phyloP scores from a whole-genome alignment of 805 yeast genomes.

The Diddensiella transvaalensis region DNA sequence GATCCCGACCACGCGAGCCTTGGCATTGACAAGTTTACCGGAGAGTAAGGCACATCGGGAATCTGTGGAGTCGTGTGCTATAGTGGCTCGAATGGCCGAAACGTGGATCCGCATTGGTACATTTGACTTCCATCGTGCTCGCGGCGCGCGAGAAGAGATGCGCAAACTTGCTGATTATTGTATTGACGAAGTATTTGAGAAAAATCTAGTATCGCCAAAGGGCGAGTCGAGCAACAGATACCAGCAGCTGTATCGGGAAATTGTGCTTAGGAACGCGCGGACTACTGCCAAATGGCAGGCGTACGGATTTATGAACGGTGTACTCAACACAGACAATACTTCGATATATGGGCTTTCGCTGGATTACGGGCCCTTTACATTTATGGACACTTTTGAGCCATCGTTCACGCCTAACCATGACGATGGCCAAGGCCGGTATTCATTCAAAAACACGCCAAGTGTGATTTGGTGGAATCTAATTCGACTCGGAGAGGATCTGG shows the following conservation, averaged over 20 bases:
- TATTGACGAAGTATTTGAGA: constrained; percentile 56
- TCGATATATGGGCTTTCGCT: constrained; percentile 82
- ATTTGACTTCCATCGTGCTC: constrained; percentile 75
- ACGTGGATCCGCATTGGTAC: constrained; percentile 86
- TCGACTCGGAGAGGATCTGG: constrained; percentile 77
- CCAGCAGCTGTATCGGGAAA: constrained; percentile 67
- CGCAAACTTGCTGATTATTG: constrained; percentile 66
- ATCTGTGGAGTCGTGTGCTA: constrained; percentile 72
- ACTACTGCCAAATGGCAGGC: constrained; percentile 84
- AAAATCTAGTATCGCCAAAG: constrained; percentile 31
- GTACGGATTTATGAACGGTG: constrained; percentile 92
- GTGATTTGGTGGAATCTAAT: constrained; percentile 92
- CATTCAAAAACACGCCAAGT: constrained; percentile 79
- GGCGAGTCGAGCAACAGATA: constrained; percentile 50
- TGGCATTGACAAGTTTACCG: constrained; percentile 70
- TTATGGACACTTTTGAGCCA: constrained; percentile 81
- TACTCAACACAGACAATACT: constrained; percentile 90
- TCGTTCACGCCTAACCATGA: constrained; percentile 86
- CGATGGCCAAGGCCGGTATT: constrained; percentile 67
- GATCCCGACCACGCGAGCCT: constrained; percentile 82
- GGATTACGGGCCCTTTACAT: constrained; percentile 94
- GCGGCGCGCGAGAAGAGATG: constrained; percentile 64
- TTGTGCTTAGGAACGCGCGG: constrained; percentile 67
- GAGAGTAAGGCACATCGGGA: constrained; percentile 68
- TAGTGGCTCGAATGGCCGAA: constrained; percentile 78